phyloP scores from a whole-genome alignment of 2,329 filamentous ascomycete species.

The Neopestalotiopsis sp. region DNA sequence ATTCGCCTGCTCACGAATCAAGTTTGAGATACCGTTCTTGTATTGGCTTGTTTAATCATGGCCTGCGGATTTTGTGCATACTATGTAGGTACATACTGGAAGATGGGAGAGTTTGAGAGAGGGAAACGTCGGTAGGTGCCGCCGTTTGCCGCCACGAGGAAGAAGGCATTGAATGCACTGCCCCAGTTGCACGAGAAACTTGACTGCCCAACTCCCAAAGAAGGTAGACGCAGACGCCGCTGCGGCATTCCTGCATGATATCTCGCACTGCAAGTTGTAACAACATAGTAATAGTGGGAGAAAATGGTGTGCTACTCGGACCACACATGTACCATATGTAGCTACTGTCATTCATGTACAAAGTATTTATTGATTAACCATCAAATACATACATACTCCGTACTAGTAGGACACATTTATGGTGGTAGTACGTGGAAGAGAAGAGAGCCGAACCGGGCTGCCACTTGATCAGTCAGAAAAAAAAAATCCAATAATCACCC shows the following conservation, averaged over 20 bases:
- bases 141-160: not conserved
- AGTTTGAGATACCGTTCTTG: not conserved
- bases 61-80: not conserved
- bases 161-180: no score
- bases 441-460: not conserved
- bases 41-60: not conserved
- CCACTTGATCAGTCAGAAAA: not conserved
- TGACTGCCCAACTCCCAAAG: not conserved
- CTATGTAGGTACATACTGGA: not conserved
- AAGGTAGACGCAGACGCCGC: not conserved
- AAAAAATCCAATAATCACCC: not conserved
- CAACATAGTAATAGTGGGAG: not conserved
- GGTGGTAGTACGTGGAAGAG: not conserved
- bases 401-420: no score
- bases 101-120: not conserved
- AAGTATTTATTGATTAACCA: no score
- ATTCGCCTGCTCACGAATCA: slow-evolving; percentile 4
- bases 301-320: slow-evolving; percentile 2
- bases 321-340: not conserved
- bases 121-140: not conserved
- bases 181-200: no score
- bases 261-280: not conserved
- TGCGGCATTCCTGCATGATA: slow-evolving; percentile 5
- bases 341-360: not conserved
- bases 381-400: no score